phyloP scores from a whole-genome alignment of 2,329 filamentous ascomycete genomes.

The Ophiocordyceps unilateralis region DNA sequence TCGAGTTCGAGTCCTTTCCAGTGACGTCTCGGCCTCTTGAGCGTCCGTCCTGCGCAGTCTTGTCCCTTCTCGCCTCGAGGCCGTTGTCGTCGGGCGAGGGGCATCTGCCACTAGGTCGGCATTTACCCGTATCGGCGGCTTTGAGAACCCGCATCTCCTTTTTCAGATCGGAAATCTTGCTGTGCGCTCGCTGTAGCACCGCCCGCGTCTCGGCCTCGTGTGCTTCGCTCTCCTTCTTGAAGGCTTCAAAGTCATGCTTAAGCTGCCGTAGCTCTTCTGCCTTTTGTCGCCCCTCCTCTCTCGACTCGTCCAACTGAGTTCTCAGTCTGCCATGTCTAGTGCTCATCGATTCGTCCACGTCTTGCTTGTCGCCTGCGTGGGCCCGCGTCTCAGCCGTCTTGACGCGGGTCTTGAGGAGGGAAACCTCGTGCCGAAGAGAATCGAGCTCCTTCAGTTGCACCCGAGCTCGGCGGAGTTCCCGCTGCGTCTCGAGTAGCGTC shows the following conservation, averaged over 20 bases:
- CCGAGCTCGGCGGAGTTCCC: slow-evolving; percentile 35
- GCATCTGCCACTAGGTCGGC: no score
- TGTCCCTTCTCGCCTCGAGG: not conserved
- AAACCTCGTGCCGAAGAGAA: slow-evolving; percentile 34
- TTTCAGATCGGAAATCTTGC: slow-evolving; percentile 37
- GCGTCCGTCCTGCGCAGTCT: not conserved
- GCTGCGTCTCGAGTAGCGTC: slow-evolving; percentile 32
- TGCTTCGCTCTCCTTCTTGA: slow-evolving; percentile 34
- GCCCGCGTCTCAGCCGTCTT: slow-evolving; percentile 21
- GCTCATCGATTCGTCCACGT: slow-evolving; percentile 7
- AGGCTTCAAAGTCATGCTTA: slow-evolving; percentile 32
- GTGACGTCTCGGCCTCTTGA: no score
- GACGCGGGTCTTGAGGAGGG: slow-evolving; percentile 32
- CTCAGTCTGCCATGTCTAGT: slow-evolving; percentile 19
- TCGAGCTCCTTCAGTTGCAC: slow-evolving; percentile 35
- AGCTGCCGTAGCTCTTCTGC: slow-evolving; percentile 31
- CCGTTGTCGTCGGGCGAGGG: slow-evolving; percentile 3
- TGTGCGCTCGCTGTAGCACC: slow-evolving; percentile 37
- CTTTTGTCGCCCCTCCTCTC: slow-evolving; percentile 26
- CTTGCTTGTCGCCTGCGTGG: slow-evolving; percentile 12
- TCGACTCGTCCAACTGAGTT: slow-evolving; percentile 23
- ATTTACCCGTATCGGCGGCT: no score
- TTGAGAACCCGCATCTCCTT: slow-evolving; percentile 32
- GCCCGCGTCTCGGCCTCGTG: slow-evolving; percentile 37
- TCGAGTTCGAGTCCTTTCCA: no score